Conservation (phyloP, 2,329 filamentous ascomycete species). For the Aspergillus candidus region DNA sequence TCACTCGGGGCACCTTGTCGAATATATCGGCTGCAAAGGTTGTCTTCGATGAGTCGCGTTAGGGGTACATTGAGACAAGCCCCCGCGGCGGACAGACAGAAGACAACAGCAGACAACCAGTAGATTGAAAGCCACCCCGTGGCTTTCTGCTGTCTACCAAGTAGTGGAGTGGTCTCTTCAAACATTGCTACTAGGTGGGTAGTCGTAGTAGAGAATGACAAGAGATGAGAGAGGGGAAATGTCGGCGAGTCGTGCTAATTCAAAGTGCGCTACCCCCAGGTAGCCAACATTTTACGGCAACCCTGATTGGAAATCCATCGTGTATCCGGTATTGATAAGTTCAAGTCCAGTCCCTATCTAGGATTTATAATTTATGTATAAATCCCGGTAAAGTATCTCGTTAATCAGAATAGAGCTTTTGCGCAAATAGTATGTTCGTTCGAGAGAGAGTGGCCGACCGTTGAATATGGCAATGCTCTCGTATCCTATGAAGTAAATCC, state of each 20-base stretch:
- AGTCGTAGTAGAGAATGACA: background rate
- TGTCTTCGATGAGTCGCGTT: slow-evolving; percentile 5
- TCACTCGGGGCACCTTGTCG: background rate
- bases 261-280: background rate
- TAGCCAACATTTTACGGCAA: background rate
- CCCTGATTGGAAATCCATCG: too few relatives aligned
- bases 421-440: too few relatives aligned
- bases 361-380: too few relatives aligned
- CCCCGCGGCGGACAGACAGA: slow-evolving; percentile 2
- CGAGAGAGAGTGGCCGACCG: too few relatives aligned
- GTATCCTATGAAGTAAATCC: too few relatives aligned
- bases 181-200: background rate
- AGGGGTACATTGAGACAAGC: slow-evolving; percentile 1
- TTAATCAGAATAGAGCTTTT: too few relatives aligned
- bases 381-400: too few relatives aligned
- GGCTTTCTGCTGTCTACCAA: slow-evolving; percentile 2
- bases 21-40: slow-evolving; percentile 2
- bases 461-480: too few relatives aligned
- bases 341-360: too few relatives aligned
- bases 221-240: background rate
- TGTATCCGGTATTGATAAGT: too few relatives aligned
- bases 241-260: background rate
- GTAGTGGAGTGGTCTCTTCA: slow-evolving; percentile 2
- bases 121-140: slow-evolving; percentile 4
- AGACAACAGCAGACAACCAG: slow-evolving; percentile 4